Evolutionary conservation across 2,329 filamentous ascomycete species (phyloP).

Genomic region (Penicillium janthinellum): DNA sequence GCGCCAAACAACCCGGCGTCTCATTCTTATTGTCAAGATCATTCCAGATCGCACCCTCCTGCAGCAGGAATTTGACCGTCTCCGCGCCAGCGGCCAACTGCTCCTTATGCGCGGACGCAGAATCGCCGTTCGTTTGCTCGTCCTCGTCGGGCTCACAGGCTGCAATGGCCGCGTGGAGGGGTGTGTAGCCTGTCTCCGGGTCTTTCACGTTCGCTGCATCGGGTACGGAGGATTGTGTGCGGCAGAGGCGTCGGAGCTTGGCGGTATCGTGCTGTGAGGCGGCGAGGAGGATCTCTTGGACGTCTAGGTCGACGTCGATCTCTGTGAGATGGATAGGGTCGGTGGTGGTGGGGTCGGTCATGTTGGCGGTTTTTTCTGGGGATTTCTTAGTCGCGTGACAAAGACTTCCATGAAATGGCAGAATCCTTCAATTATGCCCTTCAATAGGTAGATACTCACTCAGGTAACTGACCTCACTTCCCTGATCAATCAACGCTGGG

Average conservation of each 20-base stretch:
- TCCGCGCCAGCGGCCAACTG: conserved; percentile 63
- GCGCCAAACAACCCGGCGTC: conserved; percentile 87
- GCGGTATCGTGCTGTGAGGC: conserved; percentile 68
- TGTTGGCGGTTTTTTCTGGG: conserved; percentile 18
- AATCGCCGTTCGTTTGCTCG: conserved; percentile 29
- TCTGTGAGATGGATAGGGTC: conserved; percentile 30
- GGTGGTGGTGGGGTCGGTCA: conserved; percentile 29
- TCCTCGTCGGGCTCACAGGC: conserved; percentile 57
- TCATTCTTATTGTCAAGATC: conserved; percentile 84
- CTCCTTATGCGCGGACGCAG: conserved; percentile 31
- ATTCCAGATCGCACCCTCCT: conserved; percentile 96
- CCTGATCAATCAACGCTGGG: neutral
- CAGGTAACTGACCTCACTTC: neutral
- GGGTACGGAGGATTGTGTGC: conserved; percentile 47
- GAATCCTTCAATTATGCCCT: no score
- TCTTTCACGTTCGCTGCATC: conserved; percentile 77
- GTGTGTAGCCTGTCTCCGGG: conserved; percentile 79
- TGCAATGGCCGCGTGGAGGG: conserved; percentile 88
- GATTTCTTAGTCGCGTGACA: conserved; percentile 4
- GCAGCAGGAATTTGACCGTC: conserved; percentile 73
- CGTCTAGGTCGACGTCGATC: conserved; percentile 42
- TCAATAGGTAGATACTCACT: neutral
- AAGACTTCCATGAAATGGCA: neutral
- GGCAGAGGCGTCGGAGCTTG: conserved; percentile 69
- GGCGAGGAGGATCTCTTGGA: conserved; percentile 66